Evolutionary conservation across 1,284 basidiomycete species (phyloP), one percentile per base, ranked within the genome.

Genomic region (Apiotrichum gamsii): DNA sequence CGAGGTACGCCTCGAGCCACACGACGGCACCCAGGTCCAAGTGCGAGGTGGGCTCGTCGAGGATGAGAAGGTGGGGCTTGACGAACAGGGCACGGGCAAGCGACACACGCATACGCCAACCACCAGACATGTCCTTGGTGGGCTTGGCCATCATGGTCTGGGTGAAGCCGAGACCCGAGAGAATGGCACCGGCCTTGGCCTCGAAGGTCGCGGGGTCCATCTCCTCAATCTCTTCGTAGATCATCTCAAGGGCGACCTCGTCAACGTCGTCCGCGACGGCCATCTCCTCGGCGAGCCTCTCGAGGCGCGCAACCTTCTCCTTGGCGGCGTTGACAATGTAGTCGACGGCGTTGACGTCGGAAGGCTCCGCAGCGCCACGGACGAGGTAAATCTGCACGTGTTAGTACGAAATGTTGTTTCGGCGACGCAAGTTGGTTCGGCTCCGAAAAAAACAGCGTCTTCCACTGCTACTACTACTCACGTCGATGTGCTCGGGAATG

Each of bases 21-120:
- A 97, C 94, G 59, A 98, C 94, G 45, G 94, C 94, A 57, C 93
- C 93, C 47, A 96, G 77, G 78, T 97, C 93, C 72, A 96, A 79
- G 62, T 73, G 71, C 33, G 66, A 69, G 32, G 73, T 76, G 31
- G 75, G 74, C 72, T 91, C 87, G 67, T 96, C 93, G 56, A 96
- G 82, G 28, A 97, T 76, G 23, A 97, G 78, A 20, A 97, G 74
- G 76, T 98, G 94, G 5, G 94, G 93, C 76, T 95, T 96, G 72
- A 97, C 77, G 75, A 98, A 97, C 43, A 98, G 79, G 1, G 94
- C 94, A 56, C 93, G 82, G 28, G 94, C 94, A 40, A 98, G 84
- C 10, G 95, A 87, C 52, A 98, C 94, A 72, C 95, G 84, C 94
- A 97, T 97, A 55, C 94, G 81, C 94, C 94, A 97, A 66, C 93